A percentile compares a stretch with the other conserved stretches of the same genome.
Evolutionary conservation across 2,329 filamentous ascomycete genomes (phyloP).

Genomic region (Claviceps purpurea): DNA sequence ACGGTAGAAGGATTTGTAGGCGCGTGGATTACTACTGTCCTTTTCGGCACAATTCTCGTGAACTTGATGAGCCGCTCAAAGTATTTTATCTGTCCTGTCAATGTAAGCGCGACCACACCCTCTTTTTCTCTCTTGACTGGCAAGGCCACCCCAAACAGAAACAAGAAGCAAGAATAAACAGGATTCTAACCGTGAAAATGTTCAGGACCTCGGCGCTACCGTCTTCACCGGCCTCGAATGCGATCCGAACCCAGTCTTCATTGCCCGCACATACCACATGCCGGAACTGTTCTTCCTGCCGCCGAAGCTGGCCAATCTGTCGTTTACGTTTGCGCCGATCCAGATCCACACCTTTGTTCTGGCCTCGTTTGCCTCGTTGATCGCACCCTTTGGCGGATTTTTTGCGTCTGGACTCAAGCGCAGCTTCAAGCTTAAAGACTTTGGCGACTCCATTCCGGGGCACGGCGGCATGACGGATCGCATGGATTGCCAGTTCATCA

Average conservation of each 20-base stretch:
- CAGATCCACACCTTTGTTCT: constrained; percentile 87
- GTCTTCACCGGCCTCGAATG: constrained; percentile 84
- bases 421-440: constrained; percentile 99
- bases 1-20: constrained; percentile 95
- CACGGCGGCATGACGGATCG: constrained; percentile 97
- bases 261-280: constrained; percentile 60
- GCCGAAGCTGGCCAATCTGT: constrained; percentile 39
- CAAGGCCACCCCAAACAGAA: neutral
- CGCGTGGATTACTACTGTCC: constrained; percentile 87
- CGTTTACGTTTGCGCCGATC: constrained; percentile 70
- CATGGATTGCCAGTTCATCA: constrained; percentile 99
- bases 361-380: constrained; percentile 87
- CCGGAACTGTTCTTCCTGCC: constrained; percentile 60
- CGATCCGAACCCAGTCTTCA: constrained; percentile 82
- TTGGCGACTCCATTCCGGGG: constrained; percentile 93
- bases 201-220: constrained; percentile 74
- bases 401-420: constrained; percentile 96
- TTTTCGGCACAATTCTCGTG: constrained; percentile 71
- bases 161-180: neutral
- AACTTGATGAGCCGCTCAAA: constrained; percentile 79
- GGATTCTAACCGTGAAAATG: neutral
- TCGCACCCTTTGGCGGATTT: constrained; percentile 95
- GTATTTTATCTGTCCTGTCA: constrained; percentile 97
- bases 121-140: neutral
- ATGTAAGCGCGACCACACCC: constrained; percentile 33